Conservation (phyloP, 768 basidiomycete genomes). For the Glaciozyma martinii region DNA sequence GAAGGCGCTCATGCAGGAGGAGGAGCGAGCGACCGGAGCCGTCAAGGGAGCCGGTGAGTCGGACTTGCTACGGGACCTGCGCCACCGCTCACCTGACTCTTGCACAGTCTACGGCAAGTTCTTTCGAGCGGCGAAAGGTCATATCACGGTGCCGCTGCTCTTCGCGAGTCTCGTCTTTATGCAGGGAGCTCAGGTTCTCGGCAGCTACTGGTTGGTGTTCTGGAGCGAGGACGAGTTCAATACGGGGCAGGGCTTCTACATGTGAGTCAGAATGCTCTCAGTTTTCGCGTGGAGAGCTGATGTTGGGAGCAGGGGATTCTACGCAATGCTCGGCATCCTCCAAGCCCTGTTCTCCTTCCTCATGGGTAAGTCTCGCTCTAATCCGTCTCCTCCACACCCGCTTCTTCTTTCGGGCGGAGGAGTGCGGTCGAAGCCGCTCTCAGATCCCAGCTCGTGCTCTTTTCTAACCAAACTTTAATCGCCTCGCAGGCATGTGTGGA, state of each 20-base stretch:
- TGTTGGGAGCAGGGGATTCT: constrained; percentile 26
- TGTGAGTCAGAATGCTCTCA: constrained; percentile 33
- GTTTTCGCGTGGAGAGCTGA: neutral
- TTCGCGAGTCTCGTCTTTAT: constrained; percentile 54
- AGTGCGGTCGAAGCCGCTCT: too few relatives aligned
- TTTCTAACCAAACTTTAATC: too few relatives aligned
- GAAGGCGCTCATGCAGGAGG: constrained; percentile 59
- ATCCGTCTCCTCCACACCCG: too few relatives aligned
- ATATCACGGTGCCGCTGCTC: constrained; percentile 57
- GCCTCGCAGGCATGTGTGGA: constrained; percentile 19
- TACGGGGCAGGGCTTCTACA: constrained; percentile 57
- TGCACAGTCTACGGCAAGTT: constrained; percentile 52
- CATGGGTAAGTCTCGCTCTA: constrained; percentile 52
- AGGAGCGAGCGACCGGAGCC: constrained; percentile 72
- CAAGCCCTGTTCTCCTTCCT: constrained; percentile 62
- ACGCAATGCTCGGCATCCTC: constrained; percentile 41
- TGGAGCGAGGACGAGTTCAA: constrained; percentile 67
- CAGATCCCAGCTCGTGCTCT: too few relatives aligned
- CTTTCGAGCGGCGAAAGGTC: constrained; percentile 59
- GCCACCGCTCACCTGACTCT: neutral
- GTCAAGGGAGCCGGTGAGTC: constrained; percentile 40
- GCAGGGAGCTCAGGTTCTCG: constrained; percentile 63
- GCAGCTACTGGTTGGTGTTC: constrained; percentile 65
- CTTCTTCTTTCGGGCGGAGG: too few relatives aligned
- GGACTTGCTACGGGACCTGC: neutral